Evolutionary conservation across 2,329 filamentous ascomycete genomes (phyloP), one percentile per base, ranked within the genome.

Genomic region (Pyrenophora tritici-repentis): DNA sequence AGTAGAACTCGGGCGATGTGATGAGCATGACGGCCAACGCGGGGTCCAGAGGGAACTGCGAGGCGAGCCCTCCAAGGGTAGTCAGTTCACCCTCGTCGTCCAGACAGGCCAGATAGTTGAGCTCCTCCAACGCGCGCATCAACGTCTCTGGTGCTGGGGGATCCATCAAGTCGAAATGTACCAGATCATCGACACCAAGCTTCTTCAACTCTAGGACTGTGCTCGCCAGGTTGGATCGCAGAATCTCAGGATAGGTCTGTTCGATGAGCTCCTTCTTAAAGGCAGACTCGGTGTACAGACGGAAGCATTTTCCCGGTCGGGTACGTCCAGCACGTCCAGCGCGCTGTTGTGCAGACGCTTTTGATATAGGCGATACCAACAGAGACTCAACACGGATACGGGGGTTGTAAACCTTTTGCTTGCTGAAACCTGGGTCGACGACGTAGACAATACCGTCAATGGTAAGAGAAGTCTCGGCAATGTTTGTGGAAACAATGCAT

Each of bases 291-390:
- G 94, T 99, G 76, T 99, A 99, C 12, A 99, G 78, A 36, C 94
- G 86, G 83, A 97, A 99, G 77, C 94, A 97, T 76, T 99, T 99
- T 79, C 95, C 95, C 38, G 95, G 94, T 59, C 92, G 88, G 38
- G 94, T 99, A 88, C 94, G 93, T 82, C 95, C 94, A 12, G 94
- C 94, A 91, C 94, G 93, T 88, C 95, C 95, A 58, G 95, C 95
- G 73, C 95, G 84, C 77, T 99, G 94, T 73, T 97, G 91, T 8
- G 95, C 94, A 1, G 94, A 97, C 18, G 94, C 94, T 75, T 97
- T 97, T 52, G 92, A 97, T 63, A 99, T 97, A 17, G 94, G 92
- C 3, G 94, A 97, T 4, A 99, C 93, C n/a, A 99, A 81, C 6
- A 99, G 83, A 1, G 94, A 97, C 76, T 99, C 94, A 59, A 99